A percentile compares a stretch with the other conserved stretches of the same genome.
These are phyloP conservation scores for Babesia divergens DNA, from an alignment of 169 alveolate genomes.

Conservation along the genomic window DNA sequence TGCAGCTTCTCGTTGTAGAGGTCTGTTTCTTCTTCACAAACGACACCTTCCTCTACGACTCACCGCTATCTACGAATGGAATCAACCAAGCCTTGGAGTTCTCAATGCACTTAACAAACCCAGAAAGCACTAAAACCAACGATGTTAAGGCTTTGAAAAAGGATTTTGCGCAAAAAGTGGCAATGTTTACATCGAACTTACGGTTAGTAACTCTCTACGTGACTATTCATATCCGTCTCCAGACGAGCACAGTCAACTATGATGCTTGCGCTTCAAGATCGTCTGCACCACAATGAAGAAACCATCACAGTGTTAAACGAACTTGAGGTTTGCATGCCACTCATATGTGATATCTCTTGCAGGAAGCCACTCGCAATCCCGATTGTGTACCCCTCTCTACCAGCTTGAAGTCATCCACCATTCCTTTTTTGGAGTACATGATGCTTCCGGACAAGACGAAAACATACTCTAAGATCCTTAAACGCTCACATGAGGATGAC, in stretches of 20 bases:
- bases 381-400: constrained; percentile 56
- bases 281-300: constrained; percentile 40
- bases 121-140: background rate
- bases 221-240: background rate
- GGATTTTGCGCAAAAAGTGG: constrained; percentile 4
- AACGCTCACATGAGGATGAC: background rate
- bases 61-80: constrained; percentile 57
- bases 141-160: constrained; percentile 21
- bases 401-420: constrained; percentile 10
- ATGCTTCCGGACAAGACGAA: constrained; percentile 37
- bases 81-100: constrained; percentile 52
- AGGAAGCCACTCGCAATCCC: constrained; percentile 57
- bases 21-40: constrained; percentile 20
- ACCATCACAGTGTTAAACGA: constrained; percentile 25
- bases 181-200: constrained; percentile 38
- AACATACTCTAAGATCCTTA: background rate
- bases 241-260: constrained; percentile 65
- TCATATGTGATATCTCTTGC: background rate
- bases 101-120: constrained; percentile 26
- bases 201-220: constrained; percentile 14
- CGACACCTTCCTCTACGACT: constrained; percentile 48
- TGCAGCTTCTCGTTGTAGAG: constrained; percentile 14
- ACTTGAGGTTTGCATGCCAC: constrained; percentile 24
- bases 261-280: constrained; percentile 43
- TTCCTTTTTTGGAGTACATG: constrained; percentile 48